phyloP scores from a whole-genome alignment of 208 protist species.

The Crithidia fasciculata region DNA sequence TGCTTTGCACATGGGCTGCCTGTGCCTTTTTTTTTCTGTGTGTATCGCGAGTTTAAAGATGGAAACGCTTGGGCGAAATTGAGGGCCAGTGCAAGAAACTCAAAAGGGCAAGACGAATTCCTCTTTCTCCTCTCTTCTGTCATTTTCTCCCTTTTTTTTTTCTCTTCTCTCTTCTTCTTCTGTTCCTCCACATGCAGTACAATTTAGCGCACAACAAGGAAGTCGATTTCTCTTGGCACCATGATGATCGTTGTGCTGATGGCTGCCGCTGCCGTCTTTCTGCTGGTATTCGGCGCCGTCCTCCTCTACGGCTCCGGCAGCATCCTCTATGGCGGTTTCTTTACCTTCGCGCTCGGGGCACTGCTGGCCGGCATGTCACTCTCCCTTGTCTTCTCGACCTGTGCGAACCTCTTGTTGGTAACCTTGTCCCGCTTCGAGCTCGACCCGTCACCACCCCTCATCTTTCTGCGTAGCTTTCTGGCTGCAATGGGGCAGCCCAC shows the following conservation, averaged over 20 bases:
- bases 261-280: slow-evolving; percentile 22
- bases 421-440: slow-evolving; percentile 15
- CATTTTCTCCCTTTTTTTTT: too few relatives aligned
- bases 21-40: too few relatives aligned
- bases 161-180: slow-evolving; percentile 3
- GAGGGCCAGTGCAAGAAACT: too few relatives aligned
- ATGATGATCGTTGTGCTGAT: slow-evolving; percentile 14
- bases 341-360: slow-evolving; percentile 44
- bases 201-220: too few relatives aligned
- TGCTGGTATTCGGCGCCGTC: slow-evolving; percentile 31
- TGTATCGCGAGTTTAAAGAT: too few relatives aligned
- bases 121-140: too few relatives aligned
- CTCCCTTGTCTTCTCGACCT: slow-evolving; percentile 53
- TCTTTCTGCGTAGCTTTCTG: slow-evolving; percentile 49
- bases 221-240: too few relatives aligned
- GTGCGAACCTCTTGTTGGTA: slow-evolving; percentile 34
- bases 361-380: slow-evolving; percentile 45
- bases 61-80: too few relatives aligned
- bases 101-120: too few relatives aligned
- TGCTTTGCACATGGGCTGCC: too few relatives aligned
- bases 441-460: slow-evolving; percentile 15
- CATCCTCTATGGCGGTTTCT: slow-evolving; percentile 54
- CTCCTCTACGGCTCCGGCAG: slow-evolving; percentile 40
- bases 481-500: slow-evolving; percentile 71
- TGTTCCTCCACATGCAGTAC: slow-evolving; percentile 21